Percentiles rank a stretch among this genome's conserved stretches.
These are phyloP conservation scores for Camelina hispida DNA, from an alignment of 345 rosid genomes.

Conservation along the genomic window DNA sequence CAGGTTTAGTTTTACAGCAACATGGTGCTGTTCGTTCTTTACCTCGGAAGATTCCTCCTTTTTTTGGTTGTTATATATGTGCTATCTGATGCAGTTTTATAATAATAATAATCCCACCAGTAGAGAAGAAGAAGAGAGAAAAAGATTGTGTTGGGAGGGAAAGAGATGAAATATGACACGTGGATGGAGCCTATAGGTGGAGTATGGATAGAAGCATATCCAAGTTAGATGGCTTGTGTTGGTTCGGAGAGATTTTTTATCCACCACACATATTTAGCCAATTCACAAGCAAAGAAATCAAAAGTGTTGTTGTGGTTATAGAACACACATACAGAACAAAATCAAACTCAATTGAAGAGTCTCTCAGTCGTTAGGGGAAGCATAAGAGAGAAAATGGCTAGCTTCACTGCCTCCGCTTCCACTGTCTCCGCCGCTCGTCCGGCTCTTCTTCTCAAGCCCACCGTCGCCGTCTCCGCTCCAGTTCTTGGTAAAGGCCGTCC, in stretches of 20 bases:
- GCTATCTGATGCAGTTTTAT: conserved; percentile 4
- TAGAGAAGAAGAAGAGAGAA: conserved; percentile 30
- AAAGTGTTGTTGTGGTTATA: conserved; percentile 10
- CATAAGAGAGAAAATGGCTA: conserved; percentile 39
- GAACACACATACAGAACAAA: conserved; percentile 11
- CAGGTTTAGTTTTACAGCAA: conserved; percentile 20
- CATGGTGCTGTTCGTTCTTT: not conserved
- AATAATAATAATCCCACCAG: not conserved
- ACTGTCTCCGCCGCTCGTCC: conserved; percentile 57
- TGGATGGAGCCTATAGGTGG: conserved; percentile 61
- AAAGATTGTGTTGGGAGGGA: conserved; percentile 46
- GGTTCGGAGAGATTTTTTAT: conserved; percentile 25
- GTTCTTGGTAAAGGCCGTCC: conserved; percentile 59
- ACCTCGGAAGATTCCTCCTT: too few relatives aligned
- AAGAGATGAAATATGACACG: conserved; percentile 60
- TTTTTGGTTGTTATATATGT: not conserved
- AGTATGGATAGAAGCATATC: conserved; percentile 65
- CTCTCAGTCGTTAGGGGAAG: conserved; percentile 13
- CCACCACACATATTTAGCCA: conserved; percentile 40
- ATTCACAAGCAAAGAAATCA: conserved; percentile 31
- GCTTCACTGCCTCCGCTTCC: conserved; percentile 56
- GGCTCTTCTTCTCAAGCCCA: conserved; percentile 52
- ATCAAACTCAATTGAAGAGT: conserved; percentile 18
- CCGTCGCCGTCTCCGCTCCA: conserved; percentile 51
- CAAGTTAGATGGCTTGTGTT: conserved; percentile 45